Evolutionary conservation across 192 early-diverging fungal genomes (phyloP).

Genomic region (Bifiguratus adelaidae): DNA sequence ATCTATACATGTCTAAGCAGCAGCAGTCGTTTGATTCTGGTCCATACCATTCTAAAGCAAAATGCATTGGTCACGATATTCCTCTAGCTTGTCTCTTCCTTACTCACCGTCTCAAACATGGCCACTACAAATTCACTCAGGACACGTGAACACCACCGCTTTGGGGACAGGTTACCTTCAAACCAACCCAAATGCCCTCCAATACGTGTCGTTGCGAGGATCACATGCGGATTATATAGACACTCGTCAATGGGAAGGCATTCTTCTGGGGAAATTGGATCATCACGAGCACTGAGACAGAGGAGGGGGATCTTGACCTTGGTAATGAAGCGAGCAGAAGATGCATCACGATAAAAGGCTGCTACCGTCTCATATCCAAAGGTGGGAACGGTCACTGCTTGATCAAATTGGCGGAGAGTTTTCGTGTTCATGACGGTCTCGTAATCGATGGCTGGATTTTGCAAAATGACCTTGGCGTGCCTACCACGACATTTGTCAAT

Average conservation of each 20-base stretch:
- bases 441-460: slow-evolving; percentile 31
- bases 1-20: no score
- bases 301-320: slow-evolving; percentile 71
- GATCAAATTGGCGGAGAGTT: slow-evolving; percentile 78
- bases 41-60: no score
- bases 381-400: slow-evolving; percentile 52
- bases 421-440: slow-evolving; percentile 37
- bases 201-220: slow-evolving; percentile 66
- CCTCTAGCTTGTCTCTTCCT: no score
- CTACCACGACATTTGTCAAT: slow-evolving; percentile 2
- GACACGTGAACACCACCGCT: slow-evolving; percentile 52
- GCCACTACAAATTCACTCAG: slow-evolving; percentile 59
- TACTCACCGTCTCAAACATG: no score
- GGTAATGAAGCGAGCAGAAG: slow-evolving; percentile 45
- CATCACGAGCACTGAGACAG: slow-evolving; percentile 76
- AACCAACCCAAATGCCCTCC: slow-evolving; percentile 96
- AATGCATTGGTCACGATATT: not conserved
- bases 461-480: slow-evolving; percentile 26
- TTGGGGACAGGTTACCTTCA: slow-evolving; percentile 32
- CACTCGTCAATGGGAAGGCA: slow-evolving; percentile 66
- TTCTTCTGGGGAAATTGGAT: slow-evolving; percentile 66
- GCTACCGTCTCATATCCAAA: slow-evolving; percentile 74
- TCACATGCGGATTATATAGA: slow-evolving; percentile 62
- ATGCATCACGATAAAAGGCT: slow-evolving; percentile 69
- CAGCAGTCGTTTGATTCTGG: no score